Percentiles rank a stretch among this genome's conserved stretches.
phyloP scores from a whole-genome alignment of 176 grass and related monocot species.

The Eremochloa ophiuroides region DNA sequence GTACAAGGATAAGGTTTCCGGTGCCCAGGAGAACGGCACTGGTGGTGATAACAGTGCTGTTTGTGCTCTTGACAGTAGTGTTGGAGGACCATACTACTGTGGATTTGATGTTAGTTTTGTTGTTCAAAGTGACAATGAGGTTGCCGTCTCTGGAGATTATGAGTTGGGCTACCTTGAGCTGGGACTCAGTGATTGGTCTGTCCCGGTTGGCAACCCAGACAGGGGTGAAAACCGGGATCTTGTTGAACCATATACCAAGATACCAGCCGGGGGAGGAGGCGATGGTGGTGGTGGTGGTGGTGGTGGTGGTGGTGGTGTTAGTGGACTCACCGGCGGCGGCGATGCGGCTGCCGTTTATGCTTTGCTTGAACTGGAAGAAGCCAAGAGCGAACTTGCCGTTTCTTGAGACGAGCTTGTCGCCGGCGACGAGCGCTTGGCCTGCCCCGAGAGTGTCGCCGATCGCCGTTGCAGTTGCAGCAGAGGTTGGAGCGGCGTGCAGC shows the following conservation, averaged over 20 bases:
- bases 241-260: neutral
- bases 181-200: neutral
- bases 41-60: no score
- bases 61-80: neutral
- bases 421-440: neutral
- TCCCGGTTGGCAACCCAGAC: neutral
- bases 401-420: conserved; percentile 17
- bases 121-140: neutral
- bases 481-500: neutral
- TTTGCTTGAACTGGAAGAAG: conserved; percentile 30
- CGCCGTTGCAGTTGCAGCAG: neutral
- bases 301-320: no score
- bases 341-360: neutral
- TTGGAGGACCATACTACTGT: neutral
- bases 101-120: neutral
- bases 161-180: neutral
- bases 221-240: neutral
- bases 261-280: neutral
- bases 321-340: neutral
- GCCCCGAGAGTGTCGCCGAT: neutral
- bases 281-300: neutral
- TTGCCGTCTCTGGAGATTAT: neutral
- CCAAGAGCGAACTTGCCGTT: conserved; percentile 45
- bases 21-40: neutral
- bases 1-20: neutral